Base-by-base conservation (phyloP, 148 eudicot genomes). In the Drosera capensis region DNA sequence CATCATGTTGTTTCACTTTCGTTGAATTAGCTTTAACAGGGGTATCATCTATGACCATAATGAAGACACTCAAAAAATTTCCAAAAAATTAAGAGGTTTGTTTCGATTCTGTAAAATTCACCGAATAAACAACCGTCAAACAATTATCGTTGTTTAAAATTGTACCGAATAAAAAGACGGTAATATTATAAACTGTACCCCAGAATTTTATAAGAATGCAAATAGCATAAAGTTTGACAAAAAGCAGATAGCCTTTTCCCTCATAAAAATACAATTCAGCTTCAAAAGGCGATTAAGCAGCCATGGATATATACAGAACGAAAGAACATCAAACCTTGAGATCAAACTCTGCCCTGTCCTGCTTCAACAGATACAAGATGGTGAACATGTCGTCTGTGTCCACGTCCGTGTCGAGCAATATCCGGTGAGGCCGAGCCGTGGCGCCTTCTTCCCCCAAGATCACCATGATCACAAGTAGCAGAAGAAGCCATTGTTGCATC, bases 321-420 rank as follows among this genome's bases (percentile, higher is more conserved):
- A 49, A 34, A 11, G 11, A 28, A 28, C 7, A 11, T 15, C 2
- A 15, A 34, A 61, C 66, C 66, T 53, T 61, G 24, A 61, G 21
- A 23, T 54, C 66, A 54, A 61, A 54, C 25, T 61, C 41, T 4
- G 58, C 37, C 54, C 49, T 61, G 16, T 54, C 54, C 31, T 54
- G 55, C 66, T 61, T 61, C 54, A 61, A 48, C 29, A 61, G 66
- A 39, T 61, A 61, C 7, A 61, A 40, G n/a, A 61, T 41, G 23
- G 66, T 59, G 42, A 61, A 54, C 21, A 61, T 2, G 25, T 61
- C 66, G 37, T 61, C 66, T 7, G 66, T 61, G 23, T 61, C 66
- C 30, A 61, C 59, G 34, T 61, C 66, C 2, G 66, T 61, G 40
- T 61, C 66, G 12, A 61, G 6, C 30, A 61, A 42, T 31, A 61